Evolutionary conservation across 2,329 filamentous ascomycete species (phyloP), one percentile per base, ranked within the genome.

Genomic region (Diaporthe destruens): DNA sequence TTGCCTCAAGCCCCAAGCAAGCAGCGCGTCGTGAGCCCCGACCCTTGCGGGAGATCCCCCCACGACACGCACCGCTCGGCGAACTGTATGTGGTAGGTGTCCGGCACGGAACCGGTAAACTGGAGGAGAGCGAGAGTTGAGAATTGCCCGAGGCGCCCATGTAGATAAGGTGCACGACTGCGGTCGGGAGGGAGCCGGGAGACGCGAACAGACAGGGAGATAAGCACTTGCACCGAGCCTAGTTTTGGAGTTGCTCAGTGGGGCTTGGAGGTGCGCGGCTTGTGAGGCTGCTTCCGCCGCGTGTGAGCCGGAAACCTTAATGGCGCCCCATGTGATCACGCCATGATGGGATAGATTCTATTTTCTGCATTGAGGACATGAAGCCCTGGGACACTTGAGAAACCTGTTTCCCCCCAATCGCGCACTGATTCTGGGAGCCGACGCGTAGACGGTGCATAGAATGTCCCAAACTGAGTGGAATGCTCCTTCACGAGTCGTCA

Each of bases 61-160:
- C 39, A 42, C 39, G 39, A 42, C 39, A 42, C 14, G 39, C 39
- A 14, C 39, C 39, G 39, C 39, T 42, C 14, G n/a, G n/a, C 47
- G 61, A 39, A 53, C 47, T 39, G 51, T 66, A n/a, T 66, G 32
- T 66, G 61, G 14, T 47, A 53, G 61, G 47, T 12, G 29, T 39
- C 61, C 47, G 61, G 61, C 61, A 66, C 47, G 47, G 47, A 29
- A 66, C 61, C 61, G 61, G 53, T n/a, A 29, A 66, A 66, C 39
- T 42, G 39, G 32, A 53, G 51, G 8, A 44, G 61, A 25, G 20
- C n/a, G 61, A 25, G 20, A 14, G 32, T 4, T 53, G 61, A 8
- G 6, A 20, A 25, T 20, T 39, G 14, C 44, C 61, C 32, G 47
- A 53, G 25, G n/a, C 12, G 32, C 6, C 18, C 9, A 14, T 8